Evolutionary conservation across 805 yeast genomes (phyloP).

Genomic region (Yarrowia bubula): DNA sequence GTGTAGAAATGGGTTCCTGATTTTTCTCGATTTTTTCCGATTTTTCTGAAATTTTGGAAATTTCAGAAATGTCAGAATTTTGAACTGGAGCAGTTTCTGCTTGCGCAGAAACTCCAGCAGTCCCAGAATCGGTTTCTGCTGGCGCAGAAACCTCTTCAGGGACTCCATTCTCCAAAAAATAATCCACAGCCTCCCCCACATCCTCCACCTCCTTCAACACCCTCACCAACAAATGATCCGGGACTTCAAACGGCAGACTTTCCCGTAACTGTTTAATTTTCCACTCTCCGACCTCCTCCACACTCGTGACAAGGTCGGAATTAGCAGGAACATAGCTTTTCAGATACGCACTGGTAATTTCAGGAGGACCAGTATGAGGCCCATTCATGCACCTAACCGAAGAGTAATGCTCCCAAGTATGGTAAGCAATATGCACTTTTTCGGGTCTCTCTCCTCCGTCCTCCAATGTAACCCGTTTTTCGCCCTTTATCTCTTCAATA

Average conservation of each 20-base stretch:
- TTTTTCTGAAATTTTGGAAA: no score
- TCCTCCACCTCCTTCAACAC: constrained; percentile 10
- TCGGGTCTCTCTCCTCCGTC: constrained; percentile 9
- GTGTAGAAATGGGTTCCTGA: background rate
- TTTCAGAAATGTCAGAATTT: no score
- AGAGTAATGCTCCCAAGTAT: constrained; percentile 47
- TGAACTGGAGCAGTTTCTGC: no score
- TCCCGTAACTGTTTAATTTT: constrained; percentile 10
- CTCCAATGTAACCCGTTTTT: background rate
- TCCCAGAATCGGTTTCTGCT: background rate
- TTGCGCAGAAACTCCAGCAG: no score
- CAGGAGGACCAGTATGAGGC: constrained; percentile 41
- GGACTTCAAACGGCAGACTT: background rate
- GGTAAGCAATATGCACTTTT: constrained; percentile 43
- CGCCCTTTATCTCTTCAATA: constrained; percentile 4
- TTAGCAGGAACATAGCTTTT: background rate
- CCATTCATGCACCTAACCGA: constrained; percentile 43
- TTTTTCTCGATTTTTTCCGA: background rate
- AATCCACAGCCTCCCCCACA: constrained; percentile 10
- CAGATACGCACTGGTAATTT: constrained; percentile 26
- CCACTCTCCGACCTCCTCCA: constrained; percentile 10
- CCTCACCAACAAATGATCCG: background rate
- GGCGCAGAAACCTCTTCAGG: background rate
- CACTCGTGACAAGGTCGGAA: background rate
- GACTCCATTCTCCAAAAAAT: constrained; percentile 9